phyloP scores from a whole-genome alignment of 805 yeast genomes.

The Barnettozyma sp. region DNA sequence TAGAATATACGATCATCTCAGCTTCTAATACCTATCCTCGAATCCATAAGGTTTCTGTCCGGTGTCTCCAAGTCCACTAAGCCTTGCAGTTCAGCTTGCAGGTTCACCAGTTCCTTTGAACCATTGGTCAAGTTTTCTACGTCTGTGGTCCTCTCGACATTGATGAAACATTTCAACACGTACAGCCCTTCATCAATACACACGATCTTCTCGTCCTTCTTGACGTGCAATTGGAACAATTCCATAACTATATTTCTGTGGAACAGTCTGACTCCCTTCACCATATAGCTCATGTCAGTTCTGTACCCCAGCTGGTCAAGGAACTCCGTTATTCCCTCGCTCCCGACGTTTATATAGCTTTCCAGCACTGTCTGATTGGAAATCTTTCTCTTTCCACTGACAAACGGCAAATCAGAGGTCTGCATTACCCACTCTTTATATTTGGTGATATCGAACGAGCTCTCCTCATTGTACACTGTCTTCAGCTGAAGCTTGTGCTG shows the following conservation, averaged over 20 bases:
- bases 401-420: constrained; percentile 59
- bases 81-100: constrained; percentile 63
- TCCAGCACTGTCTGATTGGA: constrained; percentile 64
- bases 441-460: constrained; percentile 4
- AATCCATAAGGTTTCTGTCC: constrained; percentile 75
- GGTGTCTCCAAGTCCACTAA: constrained; percentile 66
- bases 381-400: constrained; percentile 61
- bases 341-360: constrained; percentile 29
- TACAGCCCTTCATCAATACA: constrained; percentile 43
- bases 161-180: constrained; percentile 60
- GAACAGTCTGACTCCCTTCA: constrained; percentile 54
- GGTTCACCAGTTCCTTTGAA: constrained; percentile 49
- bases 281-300: constrained; percentile 53
- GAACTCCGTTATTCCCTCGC: constrained; percentile 28
- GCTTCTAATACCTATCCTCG: constrained; percentile 40
- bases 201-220: constrained; percentile 23
- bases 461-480: constrained; percentile 8
- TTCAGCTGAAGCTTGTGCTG: constrained; percentile 22
- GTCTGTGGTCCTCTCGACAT: constrained; percentile 67
- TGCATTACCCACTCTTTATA: constrained; percentile 52
- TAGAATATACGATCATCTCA: not conserved
- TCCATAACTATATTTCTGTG: constrained; percentile 53
- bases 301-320: constrained; percentile 65
- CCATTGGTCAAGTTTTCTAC: constrained; percentile 64
- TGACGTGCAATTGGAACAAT: constrained; percentile 38